Conservation (phyloP, 139 green algal species). For the Protoeuglena noctilucae region DNA sequence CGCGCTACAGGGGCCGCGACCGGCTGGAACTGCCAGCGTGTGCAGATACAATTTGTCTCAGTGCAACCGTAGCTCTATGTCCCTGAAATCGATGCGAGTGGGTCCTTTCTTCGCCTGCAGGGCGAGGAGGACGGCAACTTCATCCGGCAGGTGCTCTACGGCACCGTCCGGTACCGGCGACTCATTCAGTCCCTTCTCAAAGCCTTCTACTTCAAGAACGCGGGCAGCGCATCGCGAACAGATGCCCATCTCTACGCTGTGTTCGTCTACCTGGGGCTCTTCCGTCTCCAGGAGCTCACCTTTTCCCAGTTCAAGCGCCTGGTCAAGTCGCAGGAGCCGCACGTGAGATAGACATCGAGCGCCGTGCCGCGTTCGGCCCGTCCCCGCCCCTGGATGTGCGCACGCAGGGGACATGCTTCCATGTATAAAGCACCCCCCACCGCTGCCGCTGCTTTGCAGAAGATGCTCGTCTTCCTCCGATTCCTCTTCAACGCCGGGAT, state of each 20-base stretch:
- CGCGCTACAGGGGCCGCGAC: too few species aligned
- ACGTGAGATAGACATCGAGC: too few species aligned
- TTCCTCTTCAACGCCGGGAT: slow-evolving; percentile 41
- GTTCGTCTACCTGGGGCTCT: slow-evolving; percentile 29
- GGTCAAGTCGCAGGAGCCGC: neutral
- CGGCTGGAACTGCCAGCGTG: too few species aligned
- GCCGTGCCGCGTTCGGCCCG: too few species aligned
- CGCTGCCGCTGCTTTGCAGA: too few species aligned
- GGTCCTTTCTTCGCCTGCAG: too few species aligned
- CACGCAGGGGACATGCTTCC: too few species aligned
- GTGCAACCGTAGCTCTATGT: too few species aligned
- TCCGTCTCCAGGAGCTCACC: slow-evolving; percentile 30
- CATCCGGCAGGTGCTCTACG: slow-evolving; percentile 31
- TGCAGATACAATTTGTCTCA: too few species aligned
- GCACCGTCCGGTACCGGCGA: slow-evolving; percentile 21
- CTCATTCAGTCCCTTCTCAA: slow-evolving; percentile 25
- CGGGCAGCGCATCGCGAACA: slow-evolving; percentile 22
- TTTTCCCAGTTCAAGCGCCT: slow-evolving; percentile 23
- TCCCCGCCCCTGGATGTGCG: too few species aligned
- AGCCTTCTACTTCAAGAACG: slow-evolving; percentile 36
- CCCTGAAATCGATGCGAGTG: too few species aligned
- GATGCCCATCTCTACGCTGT: slow-evolving; percentile 33
- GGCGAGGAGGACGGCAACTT: slow-evolving; percentile 26
- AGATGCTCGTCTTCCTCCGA: slow-evolving; percentile 47
- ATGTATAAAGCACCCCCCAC: too few species aligned